phyloP scores from a whole-genome alignment of 306 rosid genomes.

The Mimosa bimucronata region DNA sequence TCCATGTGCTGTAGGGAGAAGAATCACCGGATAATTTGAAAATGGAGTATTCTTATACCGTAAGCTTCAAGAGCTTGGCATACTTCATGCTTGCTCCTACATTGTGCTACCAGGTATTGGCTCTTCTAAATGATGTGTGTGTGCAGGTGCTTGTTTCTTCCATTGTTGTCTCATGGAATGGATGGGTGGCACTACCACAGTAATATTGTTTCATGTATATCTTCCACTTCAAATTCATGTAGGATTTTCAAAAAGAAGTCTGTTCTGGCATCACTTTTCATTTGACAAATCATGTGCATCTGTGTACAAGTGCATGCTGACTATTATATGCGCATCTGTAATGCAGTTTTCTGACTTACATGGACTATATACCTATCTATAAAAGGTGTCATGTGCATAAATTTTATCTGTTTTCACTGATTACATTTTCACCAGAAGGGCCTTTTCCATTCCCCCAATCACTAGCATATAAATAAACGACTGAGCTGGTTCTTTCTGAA shows the following conservation, averaged over 20 bases:
- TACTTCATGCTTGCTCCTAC: conserved; percentile 99
- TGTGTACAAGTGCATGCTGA: no score
- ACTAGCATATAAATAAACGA: not conserved
- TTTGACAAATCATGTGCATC: no score
- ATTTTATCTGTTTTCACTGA: not conserved
- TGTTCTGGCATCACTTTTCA: conserved; percentile 4
- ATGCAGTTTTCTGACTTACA: no score
- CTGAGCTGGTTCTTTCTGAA: conserved; percentile 1
- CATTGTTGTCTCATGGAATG: conserved; percentile 30
- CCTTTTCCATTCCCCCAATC: not conserved
- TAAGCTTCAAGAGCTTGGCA: conserved; percentile 69
- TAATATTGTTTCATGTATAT: conserved; percentile 4
- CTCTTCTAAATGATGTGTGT: conserved; percentile 3
- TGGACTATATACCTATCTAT: no score
- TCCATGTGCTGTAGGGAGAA: conserved; percentile 66
- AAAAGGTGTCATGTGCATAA: conserved; percentile 7
- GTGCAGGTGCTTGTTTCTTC: conserved; percentile 11
- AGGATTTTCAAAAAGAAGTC: conserved; percentile 4
- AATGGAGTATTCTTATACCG: conserved; percentile 53
- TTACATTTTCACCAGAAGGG: not conserved
- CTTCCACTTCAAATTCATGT: conserved; percentile 20
- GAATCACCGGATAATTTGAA: conserved; percentile 45
- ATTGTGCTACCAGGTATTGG: conserved; percentile 89
- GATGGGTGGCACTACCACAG: conserved; percentile 17
- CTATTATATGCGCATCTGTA: no score